Base-by-base conservation (phyloP, 2,329 filamentous ascomycete species). In the Cercospora nicotianae region DNA sequence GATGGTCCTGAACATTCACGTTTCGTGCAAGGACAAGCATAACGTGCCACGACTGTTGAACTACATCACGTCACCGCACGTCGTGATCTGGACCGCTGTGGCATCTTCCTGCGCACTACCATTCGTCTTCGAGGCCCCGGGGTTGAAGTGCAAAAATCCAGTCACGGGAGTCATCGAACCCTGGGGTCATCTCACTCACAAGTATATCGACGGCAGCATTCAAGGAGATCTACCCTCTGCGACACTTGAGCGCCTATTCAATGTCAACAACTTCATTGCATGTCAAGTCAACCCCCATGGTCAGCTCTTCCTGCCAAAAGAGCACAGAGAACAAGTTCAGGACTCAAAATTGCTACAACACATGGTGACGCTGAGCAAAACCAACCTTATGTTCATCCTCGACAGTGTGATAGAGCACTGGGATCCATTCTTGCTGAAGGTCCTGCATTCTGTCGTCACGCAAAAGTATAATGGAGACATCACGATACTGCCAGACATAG, bases 191-290 rank as follows among this genome's bases (percentile, higher is more conserved):
- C 90, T 90, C 3, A 90, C 92, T 30, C 91, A 93, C 76, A 88
- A 88, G 71, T 97, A 92, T 87, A 96, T 98, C 62, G 94, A 98
- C 77, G 94, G 94, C 0, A 97, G 94, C 0, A 92, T 98, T 23
- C 93, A 97, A 77, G 95, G 95, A 68, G 94, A 98, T 78, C 83
- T 98, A 2, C 94, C 94, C 1, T 96, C 96, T 88, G 93, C 90
- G 20, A 88, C 92, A 1, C 84, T 98, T 16, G 89, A 93, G 0
- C 93, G 97, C 76, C 94, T 97, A 91, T 97, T 97, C 83, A 97
- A 97, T 76, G 94, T 97, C 77, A 97, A 97, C 76, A 94, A 97
- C 77, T 97, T 97, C 77, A 97, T 98, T 72, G 94, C 97, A 18
- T 97, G 93, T 0, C 94, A 98, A 78, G 93, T 97, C 61, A 98